Evolutionary conservation across 225 moss, liverwort and hornwort genomes (phyloP).

Genomic region (Physcomitrium patens): DNA sequence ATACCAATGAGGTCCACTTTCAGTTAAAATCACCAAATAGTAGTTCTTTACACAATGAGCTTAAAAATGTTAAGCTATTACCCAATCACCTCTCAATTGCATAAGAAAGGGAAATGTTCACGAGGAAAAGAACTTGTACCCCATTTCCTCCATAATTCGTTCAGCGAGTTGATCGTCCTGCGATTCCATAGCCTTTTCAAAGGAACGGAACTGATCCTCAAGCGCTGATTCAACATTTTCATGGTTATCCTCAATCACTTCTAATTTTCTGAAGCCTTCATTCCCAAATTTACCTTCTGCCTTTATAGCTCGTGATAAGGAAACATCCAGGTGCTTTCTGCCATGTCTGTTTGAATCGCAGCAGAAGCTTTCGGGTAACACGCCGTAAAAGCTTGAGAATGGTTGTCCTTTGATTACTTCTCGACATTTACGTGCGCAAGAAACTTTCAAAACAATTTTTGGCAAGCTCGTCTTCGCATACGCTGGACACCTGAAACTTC

Average conservation of each 20-base stretch:
- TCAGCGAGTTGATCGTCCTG: constrained; percentile 81
- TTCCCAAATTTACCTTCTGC: constrained; percentile 46
- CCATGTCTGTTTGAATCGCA: constrained; percentile 36
- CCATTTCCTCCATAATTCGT: constrained; percentile 83
- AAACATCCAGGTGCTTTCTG: neutral
- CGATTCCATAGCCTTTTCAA: constrained; percentile 77
- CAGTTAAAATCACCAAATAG: neutral
- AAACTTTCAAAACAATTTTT: constrained; percentile 31
- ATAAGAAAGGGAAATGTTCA: constrained; percentile 18
- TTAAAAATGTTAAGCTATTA: constrained; percentile 14
- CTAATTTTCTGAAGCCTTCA: constrained; percentile 49
- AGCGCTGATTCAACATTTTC: constrained; percentile 51
- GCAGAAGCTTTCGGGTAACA: constrained; percentile 32
- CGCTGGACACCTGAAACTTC: constrained; percentile 25
- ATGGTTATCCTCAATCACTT: constrained; percentile 48
- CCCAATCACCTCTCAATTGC: neutral
- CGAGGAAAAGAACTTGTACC: constrained; percentile 44
- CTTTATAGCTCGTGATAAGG: neutral
- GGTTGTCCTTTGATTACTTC: constrained; percentile 10
- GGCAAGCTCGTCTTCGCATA: constrained; percentile 24
- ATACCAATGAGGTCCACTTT: constrained; percentile 7
- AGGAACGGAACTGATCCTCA: constrained; percentile 85
- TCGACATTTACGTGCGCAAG: constrained; percentile 15
- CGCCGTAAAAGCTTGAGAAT: constrained; percentile 39
- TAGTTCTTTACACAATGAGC: neutral